Evolutionary conservation across 1,139 yeast genomes (phyloP).

Genomic region (Hemisphaericaspora xylanilytica): DNA sequence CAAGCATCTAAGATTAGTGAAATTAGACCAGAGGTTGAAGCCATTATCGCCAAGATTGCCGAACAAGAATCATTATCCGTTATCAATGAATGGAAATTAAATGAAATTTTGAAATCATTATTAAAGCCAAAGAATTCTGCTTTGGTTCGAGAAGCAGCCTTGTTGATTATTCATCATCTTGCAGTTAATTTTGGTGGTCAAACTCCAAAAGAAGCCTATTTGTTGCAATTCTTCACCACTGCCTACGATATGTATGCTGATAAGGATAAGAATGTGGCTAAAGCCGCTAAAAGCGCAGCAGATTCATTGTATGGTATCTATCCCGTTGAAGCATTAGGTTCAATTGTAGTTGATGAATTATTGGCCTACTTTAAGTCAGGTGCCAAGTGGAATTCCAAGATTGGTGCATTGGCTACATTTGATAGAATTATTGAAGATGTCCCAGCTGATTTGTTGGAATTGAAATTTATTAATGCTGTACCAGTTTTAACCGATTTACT

Average conservation of each 20-base stretch:
- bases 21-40: constrained; percentile 58
- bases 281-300: constrained; percentile 72
- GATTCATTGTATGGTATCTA: constrained; percentile 67
- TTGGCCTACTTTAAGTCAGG: constrained; percentile 68
- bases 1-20: constrained; percentile 61
- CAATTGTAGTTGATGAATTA: constrained; percentile 62
- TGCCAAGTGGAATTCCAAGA: constrained; percentile 91
- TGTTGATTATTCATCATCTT: constrained; percentile 65
- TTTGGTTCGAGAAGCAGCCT: constrained; percentile 71
- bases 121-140: constrained; percentile 73
- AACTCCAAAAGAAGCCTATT: constrained; percentile 73
- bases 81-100: constrained; percentile 64
- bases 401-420: constrained; percentile 71
- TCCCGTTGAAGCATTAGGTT: constrained; percentile 78
- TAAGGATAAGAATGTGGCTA: constrained; percentile 80
- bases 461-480: constrained; percentile 71
- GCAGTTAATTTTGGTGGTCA: constrained; percentile 65
- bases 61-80: constrained; percentile 45
- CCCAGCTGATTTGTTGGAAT: constrained; percentile 82
- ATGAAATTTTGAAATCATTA: constrained; percentile 61
- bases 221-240: constrained; percentile 54
- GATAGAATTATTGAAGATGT: constrained; percentile 76
- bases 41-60: constrained; percentile 49
- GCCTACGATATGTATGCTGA: constrained; percentile 73
- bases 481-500: constrained; percentile 87